These are phyloP conservation scores for Trichosporon sp. DNA, from an alignment of 1,284 basidiomycete species.

Conservation along the genomic window DNA sequence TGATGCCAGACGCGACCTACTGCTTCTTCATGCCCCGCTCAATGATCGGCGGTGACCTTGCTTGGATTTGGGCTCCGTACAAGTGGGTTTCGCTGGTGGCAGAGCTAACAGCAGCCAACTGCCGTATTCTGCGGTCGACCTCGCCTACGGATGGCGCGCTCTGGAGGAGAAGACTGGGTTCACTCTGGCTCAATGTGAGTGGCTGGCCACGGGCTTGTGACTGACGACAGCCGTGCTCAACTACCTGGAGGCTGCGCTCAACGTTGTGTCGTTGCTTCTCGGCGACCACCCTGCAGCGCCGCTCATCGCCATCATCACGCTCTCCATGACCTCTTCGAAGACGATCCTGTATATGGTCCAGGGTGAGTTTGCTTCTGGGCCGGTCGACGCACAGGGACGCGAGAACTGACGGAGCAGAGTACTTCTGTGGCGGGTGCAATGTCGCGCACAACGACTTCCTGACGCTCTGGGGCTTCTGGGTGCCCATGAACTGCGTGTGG, in stretches of 20 bases:
- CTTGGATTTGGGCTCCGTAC: conserved; percentile 85
- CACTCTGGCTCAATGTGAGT: conserved; percentile 75
- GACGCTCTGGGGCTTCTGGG: conserved; percentile 60
- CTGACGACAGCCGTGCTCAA: conserved; percentile 65
- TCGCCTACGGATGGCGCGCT: conserved; percentile 66
- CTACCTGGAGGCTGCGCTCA: conserved; percentile 70
- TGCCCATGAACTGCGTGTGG: conserved; percentile 65
- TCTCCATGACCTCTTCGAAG: conserved; percentile 74
- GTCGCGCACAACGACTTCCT: conserved; percentile 66
- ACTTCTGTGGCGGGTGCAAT: conserved; percentile 56
- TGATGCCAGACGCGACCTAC: conserved; percentile 58
- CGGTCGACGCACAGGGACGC: neutral
- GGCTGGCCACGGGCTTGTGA: neutral
- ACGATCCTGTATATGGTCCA: conserved; percentile 75
- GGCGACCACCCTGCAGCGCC: conserved; percentile 54
- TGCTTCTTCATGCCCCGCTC: conserved; percentile 65
- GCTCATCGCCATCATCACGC: conserved; percentile 67
- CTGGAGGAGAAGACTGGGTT: conserved; percentile 68
- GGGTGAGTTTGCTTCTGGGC: conserved; percentile 48
- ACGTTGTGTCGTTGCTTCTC: conserved; percentile 69
- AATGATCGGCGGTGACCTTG: conserved; percentile 72
- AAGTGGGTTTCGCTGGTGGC: conserved; percentile 37
- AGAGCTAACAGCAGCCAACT: conserved; percentile 17
- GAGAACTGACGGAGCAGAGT: conserved; percentile 31
- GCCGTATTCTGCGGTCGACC: conserved; percentile 57